A percentile compares a stretch with the other conserved stretches of the same genome.
These are phyloP conservation scores for Verticillium klebahnii DNA, from an alignment of 2,329 filamentous ascomycete genomes.

Conservation along the genomic window DNA sequence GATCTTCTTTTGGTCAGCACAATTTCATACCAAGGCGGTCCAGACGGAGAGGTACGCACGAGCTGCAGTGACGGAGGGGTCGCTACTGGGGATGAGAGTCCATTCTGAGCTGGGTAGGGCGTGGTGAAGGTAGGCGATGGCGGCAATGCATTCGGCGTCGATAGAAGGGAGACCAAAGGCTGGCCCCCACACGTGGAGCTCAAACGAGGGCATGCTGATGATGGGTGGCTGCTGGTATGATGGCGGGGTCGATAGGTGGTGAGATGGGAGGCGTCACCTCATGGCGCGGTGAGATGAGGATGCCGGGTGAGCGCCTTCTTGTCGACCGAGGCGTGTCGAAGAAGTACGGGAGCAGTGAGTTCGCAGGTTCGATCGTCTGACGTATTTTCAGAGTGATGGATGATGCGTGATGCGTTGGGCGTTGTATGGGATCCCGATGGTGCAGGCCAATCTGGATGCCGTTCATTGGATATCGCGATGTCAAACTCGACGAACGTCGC, in stretches of 20 bases:
- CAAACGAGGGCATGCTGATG: constrained; percentile 32
- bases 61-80: constrained; percentile 65
- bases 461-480: background rate
- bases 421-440: background rate
- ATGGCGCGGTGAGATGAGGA: background rate
- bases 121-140: constrained; percentile 70
- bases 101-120: constrained; percentile 57
- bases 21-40: constrained; percentile 20
- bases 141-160: constrained; percentile 83
- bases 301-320: background rate
- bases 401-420: background rate
- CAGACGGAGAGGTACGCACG: constrained; percentile 43
- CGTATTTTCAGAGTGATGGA: background rate
- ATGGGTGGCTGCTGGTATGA: background rate
- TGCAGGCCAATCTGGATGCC: background rate
- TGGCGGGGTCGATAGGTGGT: background rate
- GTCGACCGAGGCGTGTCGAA: background rate
- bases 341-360: background rate
- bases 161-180: constrained; percentile 87
- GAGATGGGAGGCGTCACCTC: background rate
- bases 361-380: background rate
- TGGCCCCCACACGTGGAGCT: constrained; percentile 87
- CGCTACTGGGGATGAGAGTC: constrained; percentile 68
- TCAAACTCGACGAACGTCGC: background rate
- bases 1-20: constrained; percentile 30